Evolutionary conservation across 306 rosid species (phyloP), one percentile per base, ranked within the genome.

Genomic region (Lotus japonicus): DNA sequence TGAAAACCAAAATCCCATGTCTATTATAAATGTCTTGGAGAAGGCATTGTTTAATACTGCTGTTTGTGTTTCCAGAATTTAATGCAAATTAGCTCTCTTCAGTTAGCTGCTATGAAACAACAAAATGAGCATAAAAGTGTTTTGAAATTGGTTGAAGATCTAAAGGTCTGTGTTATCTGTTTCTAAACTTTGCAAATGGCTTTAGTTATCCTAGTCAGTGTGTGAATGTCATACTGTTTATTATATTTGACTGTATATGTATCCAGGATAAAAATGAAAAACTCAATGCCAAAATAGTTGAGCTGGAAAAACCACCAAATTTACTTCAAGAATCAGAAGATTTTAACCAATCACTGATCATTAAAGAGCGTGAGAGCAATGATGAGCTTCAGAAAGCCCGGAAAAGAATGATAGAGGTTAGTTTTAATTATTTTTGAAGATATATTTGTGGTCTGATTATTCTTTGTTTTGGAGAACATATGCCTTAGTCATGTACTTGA

Each of bases 351-450:
- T 60, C 80, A 61, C 70, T 90, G 41, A 72, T 90, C 55, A 70
- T 80, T 62, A 80, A 75, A 74, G 86, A 85, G 83, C 89, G 85
- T n/a, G 70, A 74, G 76, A 82, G 80, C 76, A 90, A 85, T 66
- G 85, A 84, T 44, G 95, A 90, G 77, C 83, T 90, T 55, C 88
- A 82, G 75, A 87, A 85, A 1, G 95, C 91, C 70, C 83, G 95
- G 33, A 87, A 79, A 64, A 87, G 75, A 69, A 61, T 90, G 44
- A 71, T 84, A 26, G 67, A 55, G 68, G 96, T 85, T 72, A 76
- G 83, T 26, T n/a, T n/a, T n/a, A n/a, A n/a, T n/a, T n/a, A n/a
- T n/a, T n/a, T n/a, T n/a, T n/a, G n/a, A n/a, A n/a, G n/a, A n/a
- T n/a, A n/a, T n/a, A n/a, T n/a, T n/a, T n/a, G n/a, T n/a, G n/a